Base-by-base conservation (phyloP, 371 early-diverging fungal species). In the Mortierella polycephala region DNA sequence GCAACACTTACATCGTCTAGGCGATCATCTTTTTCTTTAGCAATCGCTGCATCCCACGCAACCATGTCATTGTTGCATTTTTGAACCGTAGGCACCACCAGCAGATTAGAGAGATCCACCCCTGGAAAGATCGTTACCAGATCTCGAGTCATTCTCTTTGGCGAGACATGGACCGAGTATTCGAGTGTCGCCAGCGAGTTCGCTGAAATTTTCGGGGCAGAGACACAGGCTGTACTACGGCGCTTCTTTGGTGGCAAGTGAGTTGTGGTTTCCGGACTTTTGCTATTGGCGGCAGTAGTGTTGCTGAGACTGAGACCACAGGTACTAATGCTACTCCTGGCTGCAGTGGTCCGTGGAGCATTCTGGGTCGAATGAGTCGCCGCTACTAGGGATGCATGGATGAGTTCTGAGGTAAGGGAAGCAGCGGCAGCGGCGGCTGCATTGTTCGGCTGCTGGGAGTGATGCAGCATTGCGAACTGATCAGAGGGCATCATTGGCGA, bases 71-170 rank as follows among this genome's bases (percentile, higher is more conserved):
- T 64, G 5, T 61, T 62, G 50, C 95, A 91, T 63, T 85, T 86
- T 68, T 95, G 95, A 70, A 96, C 91, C 0, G 91, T 89, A 7
- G 95, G 95, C 5, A 96, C 85, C 39, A 96, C 87, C 30, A 93
- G 64, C 10, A 95, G 54, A 12, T 85, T 73, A 2, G 81, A 80
- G 44, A 85, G 77, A 10, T 82, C 86, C 47, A 84, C 74, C 49
- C 77, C 71, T 5, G 90, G 85, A 49, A 95, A 91, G 16, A 92
- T 87, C 3, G 85, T 75, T 10, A 69, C 75, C 55, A 92, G 62
- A 50, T 92, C 92, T 21, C 86, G 69, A n/a, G 68, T 67, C 74
- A 92, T 74, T 44, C 80, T 69, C 54, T 84, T 81, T 18, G 89
- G 88, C 1, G 88, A 85, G 7, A 45, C 50, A 70, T 92, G 92